Evolutionary conservation across 345 rosid genomes (phyloP), one percentile per base, ranked within the genome.

Genomic region (Populus nigra): DNA sequence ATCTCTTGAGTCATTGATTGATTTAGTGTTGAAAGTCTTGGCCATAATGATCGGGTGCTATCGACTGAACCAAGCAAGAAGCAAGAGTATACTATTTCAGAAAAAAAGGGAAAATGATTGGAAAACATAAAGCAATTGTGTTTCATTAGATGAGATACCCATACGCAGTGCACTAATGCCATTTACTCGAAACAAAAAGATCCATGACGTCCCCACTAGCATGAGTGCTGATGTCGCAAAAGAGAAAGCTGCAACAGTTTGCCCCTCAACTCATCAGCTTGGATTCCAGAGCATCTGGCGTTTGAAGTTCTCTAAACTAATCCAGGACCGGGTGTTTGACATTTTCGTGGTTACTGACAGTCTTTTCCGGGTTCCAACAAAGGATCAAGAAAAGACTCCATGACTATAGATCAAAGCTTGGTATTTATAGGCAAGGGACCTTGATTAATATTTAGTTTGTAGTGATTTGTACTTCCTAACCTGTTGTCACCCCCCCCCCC

Each of bases 311-410:
- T 74, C 7, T 41, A 74, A 8, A 55, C 63, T 4, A 63, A 74
- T 16, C 77, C 77, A 49, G 74, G 77, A 27, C 36, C 69, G 5
- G 17, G 61, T 0, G n/a, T 74, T 11, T 74, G 77, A 29, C 77
- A 74, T 41, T 74, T 74, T 13, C 43, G 35, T 55, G 2, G 7
- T 7, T 5, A 41, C 2, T 74, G 77, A 74, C 43, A 45, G 70
- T 11, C 69, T 43, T 20, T 4, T 55, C 0, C 53, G 47, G 75
- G 29, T 72, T 8, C 38, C 74, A 8, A 8, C 2, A 6, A 25
- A 23, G 49, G 41, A 66, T 36, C 35, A 35, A 55, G 23, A 55
- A 41, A 41, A 9, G 62, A 55, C 62, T 55, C 62, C 62, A 55
- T 55, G 25, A 22, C 20, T 25, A 55, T 3, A 55, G 61, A n/a